These are phyloP conservation scores for Ustilago hordei DNA, from an alignment of 1,284 basidiomycete genomes.

Conservation along the genomic window DNA sequence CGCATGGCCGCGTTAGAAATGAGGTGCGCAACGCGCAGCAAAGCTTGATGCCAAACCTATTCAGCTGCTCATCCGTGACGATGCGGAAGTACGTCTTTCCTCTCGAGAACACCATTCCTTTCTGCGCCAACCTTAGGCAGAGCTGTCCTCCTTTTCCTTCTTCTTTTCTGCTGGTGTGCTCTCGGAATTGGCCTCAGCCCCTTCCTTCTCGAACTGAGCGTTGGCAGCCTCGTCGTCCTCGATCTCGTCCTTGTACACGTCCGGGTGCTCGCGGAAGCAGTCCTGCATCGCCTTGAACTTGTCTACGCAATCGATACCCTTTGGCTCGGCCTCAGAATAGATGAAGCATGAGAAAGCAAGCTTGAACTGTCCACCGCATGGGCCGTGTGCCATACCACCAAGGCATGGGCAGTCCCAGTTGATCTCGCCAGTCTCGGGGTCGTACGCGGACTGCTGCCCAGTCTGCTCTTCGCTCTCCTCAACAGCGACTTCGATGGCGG, in stretches of 20 bases:
- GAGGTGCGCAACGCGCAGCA: conserved; percentile 14
- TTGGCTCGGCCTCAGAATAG: conserved; percentile 92
- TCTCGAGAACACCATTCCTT: conserved; percentile 1
- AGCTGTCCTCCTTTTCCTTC: conserved; percentile 14
- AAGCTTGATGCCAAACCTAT: conserved; percentile 1
- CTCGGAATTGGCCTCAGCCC: conserved; percentile 23
- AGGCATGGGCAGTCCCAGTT: conserved; percentile 77
- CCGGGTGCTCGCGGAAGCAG: conserved; percentile 95
- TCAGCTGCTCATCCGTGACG: conserved; percentile 27
- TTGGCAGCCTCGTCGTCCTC: conserved; percentile 61
- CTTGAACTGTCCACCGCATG: conserved; percentile 93
- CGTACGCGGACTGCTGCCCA: conserved; percentile 73
- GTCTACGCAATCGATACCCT: conserved; percentile 97
- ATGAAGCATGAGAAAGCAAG: conserved; percentile 98
- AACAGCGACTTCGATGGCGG: conserved; percentile 51
- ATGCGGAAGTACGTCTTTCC: conserved; percentile 13
- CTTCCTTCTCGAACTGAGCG: conserved; percentile 45
- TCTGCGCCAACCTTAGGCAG: conserved; percentile 18
- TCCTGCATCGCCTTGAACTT: conserved; percentile 98
- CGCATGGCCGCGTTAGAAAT: not conserved
- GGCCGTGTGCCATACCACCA: conserved; percentile 97
- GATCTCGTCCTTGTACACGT: conserved; percentile 85
- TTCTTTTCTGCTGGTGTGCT: conserved; percentile 3
- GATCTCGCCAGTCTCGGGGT: conserved; percentile 85
- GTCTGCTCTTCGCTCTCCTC: conserved; percentile 46